A percentile compares a stretch with the other conserved stretches of the same genome.
These are phyloP conservation scores for Neobulgaria alba DNA, from an alignment of 2,329 filamentous ascomycete genomes.

Conservation along the genomic window DNA sequence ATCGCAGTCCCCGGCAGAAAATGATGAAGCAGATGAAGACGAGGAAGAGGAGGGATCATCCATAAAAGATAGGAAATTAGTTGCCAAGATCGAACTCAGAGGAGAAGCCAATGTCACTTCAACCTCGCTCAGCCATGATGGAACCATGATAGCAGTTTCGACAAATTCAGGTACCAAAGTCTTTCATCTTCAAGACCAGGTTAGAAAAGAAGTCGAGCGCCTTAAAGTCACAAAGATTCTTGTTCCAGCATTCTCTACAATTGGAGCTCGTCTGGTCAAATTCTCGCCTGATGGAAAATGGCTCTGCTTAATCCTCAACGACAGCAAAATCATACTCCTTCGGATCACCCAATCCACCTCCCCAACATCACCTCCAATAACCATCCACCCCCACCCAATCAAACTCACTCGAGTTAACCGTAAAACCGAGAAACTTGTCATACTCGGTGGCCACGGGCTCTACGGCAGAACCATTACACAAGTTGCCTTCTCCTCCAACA, in stretches of 20 bases:
- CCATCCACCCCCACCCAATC: conserved; percentile 35
- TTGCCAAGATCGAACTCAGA: conserved; percentile 59
- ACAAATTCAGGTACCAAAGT: conserved; percentile 68
- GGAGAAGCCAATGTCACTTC: conserved; percentile 80
- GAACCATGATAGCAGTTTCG: conserved; percentile 65
- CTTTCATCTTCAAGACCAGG: conserved; percentile 56
- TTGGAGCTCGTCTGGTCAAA: conserved; percentile 60
- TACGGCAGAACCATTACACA: conserved; percentile 73
- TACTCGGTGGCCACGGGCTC: conserved; percentile 58
- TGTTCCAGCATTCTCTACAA: conserved; percentile 47
- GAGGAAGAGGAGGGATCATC: conserved; percentile 33
- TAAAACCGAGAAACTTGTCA: conserved; percentile 43
- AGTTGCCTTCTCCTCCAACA: conserved; percentile 70
- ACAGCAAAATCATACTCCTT: conserved; percentile 48
- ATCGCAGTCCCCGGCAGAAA: conserved; percentile 1
- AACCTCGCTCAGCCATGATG: conserved; percentile 61
- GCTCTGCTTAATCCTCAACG: conserved; percentile 56
- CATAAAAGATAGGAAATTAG: conserved; percentile 41
- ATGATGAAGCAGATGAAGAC: conserved; percentile 32
- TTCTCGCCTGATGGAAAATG: conserved; percentile 64
- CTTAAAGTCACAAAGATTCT: conserved; percentile 65
- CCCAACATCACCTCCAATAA: conserved; percentile 32
- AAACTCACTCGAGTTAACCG: conserved; percentile 46
- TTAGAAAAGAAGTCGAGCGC: conserved; percentile 44
- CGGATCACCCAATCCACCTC: conserved; percentile 33